Percentiles rank a stretch among this genome's conserved stretches.
Evolutionary conservation across 2,329 filamentous ascomycete species (phyloP).

Genomic region (Pyricularia grisea): DNA sequence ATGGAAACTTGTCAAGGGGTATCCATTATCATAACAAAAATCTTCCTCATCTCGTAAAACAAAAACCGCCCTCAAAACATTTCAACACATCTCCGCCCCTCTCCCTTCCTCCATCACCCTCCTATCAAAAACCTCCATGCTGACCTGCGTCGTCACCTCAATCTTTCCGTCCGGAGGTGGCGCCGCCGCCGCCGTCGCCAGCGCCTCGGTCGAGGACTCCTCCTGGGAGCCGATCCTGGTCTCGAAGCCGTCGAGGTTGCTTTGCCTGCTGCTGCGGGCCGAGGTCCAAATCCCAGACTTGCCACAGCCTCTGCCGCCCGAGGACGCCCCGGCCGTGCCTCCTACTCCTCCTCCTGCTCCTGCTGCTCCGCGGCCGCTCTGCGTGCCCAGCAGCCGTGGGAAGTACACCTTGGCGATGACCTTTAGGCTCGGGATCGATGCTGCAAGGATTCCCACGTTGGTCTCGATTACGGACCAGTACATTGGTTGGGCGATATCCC

Average conservation of each 20-base stretch:
- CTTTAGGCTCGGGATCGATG: not conserved
- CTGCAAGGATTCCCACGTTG: not conserved
- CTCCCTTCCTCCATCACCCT: not conserved
- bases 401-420: not conserved
- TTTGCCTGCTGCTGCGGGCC: not conserved
- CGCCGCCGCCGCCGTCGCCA: not conserved
- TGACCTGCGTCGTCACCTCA: not conserved
- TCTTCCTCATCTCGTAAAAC: not conserved
- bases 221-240: not conserved
- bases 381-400: conserved; percentile 1
- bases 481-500: conserved; percentile 3
- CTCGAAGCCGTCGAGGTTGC: not conserved
- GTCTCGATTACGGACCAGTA: conserved; percentile 4
- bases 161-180: not conserved
- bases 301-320: no score
- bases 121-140: not conserved
- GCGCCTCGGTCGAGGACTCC: not conserved
- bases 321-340: not conserved
- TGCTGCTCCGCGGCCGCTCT: not conserved
- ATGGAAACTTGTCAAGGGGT: no score
- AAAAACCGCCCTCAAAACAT: not conserved
- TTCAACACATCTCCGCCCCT: not conserved
- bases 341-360: not conserved
- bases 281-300: not conserved
- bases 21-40: no score